Percentiles rank a stretch among this genome's conserved stretches.
phyloP scores from a whole-genome alignment of 148 eudicot species.

The Rhododendron molle region DNA sequence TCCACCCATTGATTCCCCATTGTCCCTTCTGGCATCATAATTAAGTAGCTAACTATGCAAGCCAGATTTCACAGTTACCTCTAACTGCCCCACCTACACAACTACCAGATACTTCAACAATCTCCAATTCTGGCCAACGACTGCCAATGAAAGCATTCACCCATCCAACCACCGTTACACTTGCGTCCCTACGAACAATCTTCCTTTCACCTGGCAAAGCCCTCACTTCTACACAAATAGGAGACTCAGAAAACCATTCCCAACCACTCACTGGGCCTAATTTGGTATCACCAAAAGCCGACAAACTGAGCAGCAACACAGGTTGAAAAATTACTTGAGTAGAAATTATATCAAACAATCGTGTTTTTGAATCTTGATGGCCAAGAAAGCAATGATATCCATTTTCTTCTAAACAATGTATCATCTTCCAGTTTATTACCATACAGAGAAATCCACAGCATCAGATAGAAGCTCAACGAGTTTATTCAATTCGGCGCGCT shows the following conservation, averaged over 20 bases:
- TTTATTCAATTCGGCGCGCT: conserved; percentile 50
- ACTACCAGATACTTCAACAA: neutral
- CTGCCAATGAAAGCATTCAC: neutral
- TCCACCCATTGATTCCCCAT: neutral
- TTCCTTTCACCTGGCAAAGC: neutral
- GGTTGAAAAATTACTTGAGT: neutral
- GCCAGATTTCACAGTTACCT: neutral
- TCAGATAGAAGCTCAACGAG: conserved; percentile 55
- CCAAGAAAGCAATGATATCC: neutral
- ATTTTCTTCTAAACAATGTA: neutral
- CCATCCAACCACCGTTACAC: neutral
- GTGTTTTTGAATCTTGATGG: neutral
- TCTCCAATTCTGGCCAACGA: neutral
- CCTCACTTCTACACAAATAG: neutral
- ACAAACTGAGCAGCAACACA: neutral
- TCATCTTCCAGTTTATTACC: conserved; percentile 36
- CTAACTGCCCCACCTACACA: neutral
- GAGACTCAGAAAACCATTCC: neutral
- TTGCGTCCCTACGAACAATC: neutral
- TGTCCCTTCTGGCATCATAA: neutral
- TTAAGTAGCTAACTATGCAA: neutral
- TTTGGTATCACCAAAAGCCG: neutral
- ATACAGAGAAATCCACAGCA: conserved; percentile 48
- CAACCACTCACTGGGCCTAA: neutral
- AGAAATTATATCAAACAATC: neutral